Evolutionary conservation across 164 flowering plant species (phyloP), one percentile per base, ranked within the genome.

Genomic region (Stephania cephalantha): DNA sequence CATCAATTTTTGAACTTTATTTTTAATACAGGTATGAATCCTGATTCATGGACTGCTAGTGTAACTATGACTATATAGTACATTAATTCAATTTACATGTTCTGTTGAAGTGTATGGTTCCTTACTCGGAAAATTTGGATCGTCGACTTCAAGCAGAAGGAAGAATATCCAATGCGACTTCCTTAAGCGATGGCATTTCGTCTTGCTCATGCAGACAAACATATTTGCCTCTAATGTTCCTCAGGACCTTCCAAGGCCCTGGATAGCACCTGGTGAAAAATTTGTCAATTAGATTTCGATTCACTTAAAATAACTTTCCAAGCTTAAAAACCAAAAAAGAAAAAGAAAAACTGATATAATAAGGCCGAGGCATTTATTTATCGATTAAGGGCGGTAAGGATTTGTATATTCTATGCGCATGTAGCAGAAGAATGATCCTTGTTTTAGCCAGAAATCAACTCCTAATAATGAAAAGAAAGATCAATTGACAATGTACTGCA

Each of bases 211-310:
- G 98, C 77, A 95, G 18, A 78, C 95, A 89, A 13, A 86, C 31
- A 70, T 86, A 87, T 46, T 72, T 81, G 48, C 85, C 81, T 15
- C 88, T 78, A 76, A 81, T 71, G 82, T 80, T 88, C 70, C 92
- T 80, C 17, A 92, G 87, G 53, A 95, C 98, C 82, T 86, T 88
- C 97, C 97, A 95, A 1, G 94, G 91, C 72, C 92, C 97, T 10
- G 98, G 98, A 65, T 95, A 95, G 78, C 90, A 86, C 87, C 97
- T 94, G 78, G 58, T 73, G 9, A 66, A 50, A 63, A 72, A 9
- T 30, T 65, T 46, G 22, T 30, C 5, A 55, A 35, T 4, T 22
- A 74, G 6, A 35, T 7, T 31, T 31, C 29, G 15, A 29, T 35
- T 35, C 42, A 30, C 70, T 29, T 25, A 31, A 31, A 42, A 69